A percentile compares a stretch with the other conserved stretches of the same genome.
These are phyloP conservation scores for Diaporthe destruens DNA, from an alignment of 2,329 filamentous ascomycete species.

Conservation along the genomic window DNA sequence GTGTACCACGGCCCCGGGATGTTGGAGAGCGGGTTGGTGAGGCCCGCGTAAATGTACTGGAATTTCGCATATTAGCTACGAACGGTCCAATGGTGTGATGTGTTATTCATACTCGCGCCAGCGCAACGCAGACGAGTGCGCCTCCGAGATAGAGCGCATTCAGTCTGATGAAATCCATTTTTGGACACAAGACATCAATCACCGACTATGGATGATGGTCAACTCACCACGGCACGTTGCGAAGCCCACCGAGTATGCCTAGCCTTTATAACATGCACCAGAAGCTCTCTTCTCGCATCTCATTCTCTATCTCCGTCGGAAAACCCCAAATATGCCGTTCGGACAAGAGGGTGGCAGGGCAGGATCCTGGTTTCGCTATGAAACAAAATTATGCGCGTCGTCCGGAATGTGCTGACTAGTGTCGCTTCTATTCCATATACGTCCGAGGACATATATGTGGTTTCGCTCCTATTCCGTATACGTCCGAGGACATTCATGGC, in stretches of 20 bases:
- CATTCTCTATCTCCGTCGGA: slow-evolving; percentile 11
- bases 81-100: background rate
- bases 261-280: background rate
- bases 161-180: slow-evolving; percentile 17
- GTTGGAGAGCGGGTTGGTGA: slow-evolving; percentile 43
- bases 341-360: slow-evolving; percentile 22
- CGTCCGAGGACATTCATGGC: no score
- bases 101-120: slow-evolving; percentile 1
- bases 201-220: background rate
- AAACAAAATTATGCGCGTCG: slow-evolving; percentile 18
- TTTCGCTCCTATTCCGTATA: no score
- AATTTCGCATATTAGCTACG: slow-evolving; percentile 12
- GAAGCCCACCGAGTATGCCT: background rate
- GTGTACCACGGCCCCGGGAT: slow-evolving; percentile 48
- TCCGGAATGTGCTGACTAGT: slow-evolving; percentile 1
- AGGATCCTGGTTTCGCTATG: slow-evolving; percentile 26
- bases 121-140: background rate
- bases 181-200: background rate
- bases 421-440: no score
- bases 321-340: slow-evolving; percentile 24
- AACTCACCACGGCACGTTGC: background rate
- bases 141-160: slow-evolving; percentile 19
- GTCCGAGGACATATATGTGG: no score
- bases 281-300: background rate
- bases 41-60: slow-evolving; percentile 30